Base-by-base conservation (phyloP, 768 basidiomycete species). In the Tubosaeta sp. region DNA sequence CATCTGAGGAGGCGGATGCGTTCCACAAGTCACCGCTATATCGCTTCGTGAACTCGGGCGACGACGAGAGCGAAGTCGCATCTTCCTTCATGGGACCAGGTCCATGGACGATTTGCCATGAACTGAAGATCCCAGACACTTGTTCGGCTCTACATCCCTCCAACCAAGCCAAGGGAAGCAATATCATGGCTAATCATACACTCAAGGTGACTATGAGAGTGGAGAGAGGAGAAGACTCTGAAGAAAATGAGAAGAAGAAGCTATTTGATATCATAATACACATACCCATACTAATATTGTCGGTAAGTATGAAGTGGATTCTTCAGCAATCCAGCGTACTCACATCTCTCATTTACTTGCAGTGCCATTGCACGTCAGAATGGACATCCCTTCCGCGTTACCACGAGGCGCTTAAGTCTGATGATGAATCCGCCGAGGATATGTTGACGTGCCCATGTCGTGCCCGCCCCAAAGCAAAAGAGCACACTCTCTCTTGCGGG, bases 261-360 rank as follows among this genome's bases (percentile, higher is more conserved):
- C 67, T 90, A 60, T 92, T 87, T 66, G 94, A 94, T 65, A 90
- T 94, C 57, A 81, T 88, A 25, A 80, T 94, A 52, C 86, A 92
- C 64, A 84, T 83, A 0, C 92, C 93, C 0, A 77, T 96, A 32
- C 85, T 90, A 49, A 83, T 97, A 44, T 80, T 96, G 46, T 94
- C 94, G 16, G 90, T 91, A 54, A 73, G 87, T 74, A 12, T 30
- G 14, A 11, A 6, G 3, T 46, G 22, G 16, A 27, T 14, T 47
- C 19, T 44, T 44, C 31, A 10, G 38, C 31, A 16, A 6, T 38
- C 49, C 13, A 24, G 18, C 11, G n/a, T 12, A 3, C 6, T 41
- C 13, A 41, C 21, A n/a, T 35, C 13, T 16, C n/a, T 9, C 31
- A 34, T 45, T 46, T 35, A 13, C 41, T 19, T 38, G 10, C 57